Conservation (phyloP, 352 stramenopile genomes). For the Phytophthora meadii region DNA sequence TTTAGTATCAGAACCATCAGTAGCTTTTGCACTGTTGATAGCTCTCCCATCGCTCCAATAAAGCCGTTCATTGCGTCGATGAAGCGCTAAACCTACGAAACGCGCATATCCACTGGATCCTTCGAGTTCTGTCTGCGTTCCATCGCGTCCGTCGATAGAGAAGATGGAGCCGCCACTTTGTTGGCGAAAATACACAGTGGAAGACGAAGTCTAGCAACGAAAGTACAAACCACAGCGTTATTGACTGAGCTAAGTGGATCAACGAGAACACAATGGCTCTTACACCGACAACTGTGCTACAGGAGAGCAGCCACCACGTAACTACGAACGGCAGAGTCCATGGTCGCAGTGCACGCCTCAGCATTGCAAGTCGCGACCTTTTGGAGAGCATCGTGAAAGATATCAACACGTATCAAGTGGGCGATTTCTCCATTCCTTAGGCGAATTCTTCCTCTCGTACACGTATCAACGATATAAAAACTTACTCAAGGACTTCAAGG, state of each 20-base stretch:
- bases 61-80: constrained; percentile 39
- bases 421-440: neutral
- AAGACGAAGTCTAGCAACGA: constrained; percentile 27
- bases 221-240: neutral
- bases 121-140: constrained; percentile 42
- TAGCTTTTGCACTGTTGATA: constrained; percentile 43
- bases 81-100: constrained; percentile 54
- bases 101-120: constrained; percentile 46
- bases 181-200: constrained; percentile 74
- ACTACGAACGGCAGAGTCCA: constrained; percentile 4
- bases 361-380: neutral
- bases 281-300: constrained; percentile 4
- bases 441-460: no score
- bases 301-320: constrained; percentile 6
- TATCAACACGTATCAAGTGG: neutral
- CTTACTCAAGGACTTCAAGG: neutral
- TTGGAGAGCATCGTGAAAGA: neutral
- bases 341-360: neutral
- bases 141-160: constrained; percentile 50
- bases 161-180: constrained; percentile 63
- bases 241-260: neutral
- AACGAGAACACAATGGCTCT: neutral
- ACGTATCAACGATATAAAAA: neutral
- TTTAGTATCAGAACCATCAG: constrained; percentile 23
- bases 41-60: constrained; percentile 69